phyloP scores from a whole-genome alignment of 2,329 filamentous ascomycete species.

The Trichoderma koningiopsis region DNA sequence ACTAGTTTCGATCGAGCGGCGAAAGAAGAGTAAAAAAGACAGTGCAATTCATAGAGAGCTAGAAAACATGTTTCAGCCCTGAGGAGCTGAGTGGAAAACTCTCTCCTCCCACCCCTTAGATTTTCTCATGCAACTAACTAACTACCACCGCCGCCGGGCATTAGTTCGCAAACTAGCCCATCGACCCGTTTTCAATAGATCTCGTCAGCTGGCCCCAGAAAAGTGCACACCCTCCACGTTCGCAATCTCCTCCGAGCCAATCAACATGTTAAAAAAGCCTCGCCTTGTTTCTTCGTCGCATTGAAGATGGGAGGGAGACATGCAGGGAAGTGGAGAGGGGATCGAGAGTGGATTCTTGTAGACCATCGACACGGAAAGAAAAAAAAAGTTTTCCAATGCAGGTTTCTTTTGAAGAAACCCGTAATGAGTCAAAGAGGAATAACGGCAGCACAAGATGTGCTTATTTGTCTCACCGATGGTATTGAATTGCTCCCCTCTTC shows the following conservation, averaged over 20 bases:
- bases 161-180: background rate
- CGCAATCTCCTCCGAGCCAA: constrained; percentile 10
- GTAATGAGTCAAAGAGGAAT: background rate
- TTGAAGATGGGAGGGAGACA: background rate
- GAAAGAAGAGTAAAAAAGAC: background rate
- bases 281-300: background rate
- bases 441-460: background rate
- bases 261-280: background rate
- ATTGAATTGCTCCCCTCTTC: background rate
- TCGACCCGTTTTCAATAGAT: constrained; percentile 19
- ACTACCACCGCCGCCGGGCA: background rate
- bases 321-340: background rate
- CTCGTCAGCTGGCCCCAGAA: constrained; percentile 8
- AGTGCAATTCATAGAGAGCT: background rate
- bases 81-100: background rate
- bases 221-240: background rate
- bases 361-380: background rate
- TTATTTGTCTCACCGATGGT: background rate
- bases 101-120: background rate
- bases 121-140: background rate
- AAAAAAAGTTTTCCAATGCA: background rate
- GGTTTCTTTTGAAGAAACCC: background rate
- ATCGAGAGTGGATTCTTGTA: constrained; percentile 4
- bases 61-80: background rate
- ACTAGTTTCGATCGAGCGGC: background rate